A percentile compares a stretch with the other conserved stretches of the same genome.
Conservation (phyloP, 768 basidiomycete species). For the Mycena chlorophos region DNA sequence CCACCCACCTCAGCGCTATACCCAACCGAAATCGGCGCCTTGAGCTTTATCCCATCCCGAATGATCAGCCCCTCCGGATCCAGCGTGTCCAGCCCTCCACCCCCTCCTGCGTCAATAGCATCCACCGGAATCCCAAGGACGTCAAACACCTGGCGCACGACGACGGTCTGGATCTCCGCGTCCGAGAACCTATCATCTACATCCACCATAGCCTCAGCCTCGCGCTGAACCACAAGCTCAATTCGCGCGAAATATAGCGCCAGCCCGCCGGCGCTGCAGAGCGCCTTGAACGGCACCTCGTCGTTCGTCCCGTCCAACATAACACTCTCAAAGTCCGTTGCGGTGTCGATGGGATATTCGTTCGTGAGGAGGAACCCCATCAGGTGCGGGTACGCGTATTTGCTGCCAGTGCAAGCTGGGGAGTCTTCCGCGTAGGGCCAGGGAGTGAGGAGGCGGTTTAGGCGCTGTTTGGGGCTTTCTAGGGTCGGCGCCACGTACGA, state of each 20-base stretch:
- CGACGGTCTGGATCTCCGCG: background rate
- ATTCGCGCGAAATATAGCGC: background rate
- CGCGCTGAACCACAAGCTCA: background rate
- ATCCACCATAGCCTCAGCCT: background rate
- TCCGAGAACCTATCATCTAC: background rate
- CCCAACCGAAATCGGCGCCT: background rate
- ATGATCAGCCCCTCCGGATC: background rate
- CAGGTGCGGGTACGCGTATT: slow-evolving; percentile 7
- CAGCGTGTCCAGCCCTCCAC: background rate
- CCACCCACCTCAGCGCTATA: background rate
- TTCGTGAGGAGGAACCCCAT: slow-evolving; percentile 1
- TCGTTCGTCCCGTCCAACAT: background rate
- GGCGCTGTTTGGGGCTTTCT: slow-evolving; percentile 4
- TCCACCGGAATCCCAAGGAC: background rate
- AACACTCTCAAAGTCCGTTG: background rate
- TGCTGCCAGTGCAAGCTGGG: background rate
- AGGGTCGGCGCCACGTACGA: background rate
- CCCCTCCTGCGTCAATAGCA: background rate
- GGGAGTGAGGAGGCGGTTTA: background rate
- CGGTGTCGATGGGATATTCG: background rate
- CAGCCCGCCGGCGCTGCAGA: background rate
- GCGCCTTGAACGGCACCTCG: background rate
- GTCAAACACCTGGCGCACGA: background rate
- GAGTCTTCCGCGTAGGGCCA: slow-evolving; percentile 1
- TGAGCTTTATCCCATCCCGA: background rate